Evolutionary conservation across 140 eudicot genomes (phyloP).

Genomic region (Ambrosia hybrid): DNA sequence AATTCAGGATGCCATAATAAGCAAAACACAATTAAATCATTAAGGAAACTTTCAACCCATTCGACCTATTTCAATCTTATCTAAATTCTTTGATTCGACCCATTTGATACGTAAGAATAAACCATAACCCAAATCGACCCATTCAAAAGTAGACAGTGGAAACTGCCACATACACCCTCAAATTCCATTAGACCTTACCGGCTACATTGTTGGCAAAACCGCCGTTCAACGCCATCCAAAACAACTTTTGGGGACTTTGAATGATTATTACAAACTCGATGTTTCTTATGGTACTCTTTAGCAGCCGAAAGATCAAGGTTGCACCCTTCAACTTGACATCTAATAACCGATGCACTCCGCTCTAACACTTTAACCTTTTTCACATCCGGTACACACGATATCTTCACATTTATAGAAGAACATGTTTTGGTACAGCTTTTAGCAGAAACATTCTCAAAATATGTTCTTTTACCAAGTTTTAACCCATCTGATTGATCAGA

Average conservation of each 20-base stretch:
- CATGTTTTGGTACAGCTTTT: too few relatives aligned
- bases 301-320: conserved; percentile 78
- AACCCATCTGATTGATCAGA: conserved; percentile 67
- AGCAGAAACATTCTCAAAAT: too few relatives aligned
- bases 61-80: neutral
- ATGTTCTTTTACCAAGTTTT: conserved; percentile 68
- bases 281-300: conserved; percentile 90
- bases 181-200: conserved; percentile 42
- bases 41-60: neutral
- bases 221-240: conserved; percentile 74
- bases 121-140: neutral
- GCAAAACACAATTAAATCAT: neutral
- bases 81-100: neutral
- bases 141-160: neutral
- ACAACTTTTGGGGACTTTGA: conserved; percentile 70
- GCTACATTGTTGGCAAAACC: conserved; percentile 99
- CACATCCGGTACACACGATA: conserved; percentile 39
- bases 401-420: conserved; percentile 36
- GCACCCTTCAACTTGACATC: conserved; percentile 90
- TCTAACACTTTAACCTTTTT: conserved; percentile 56
- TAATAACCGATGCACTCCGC: conserved; percentile 37
- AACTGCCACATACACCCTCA: neutral
- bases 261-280: conserved; percentile 80
- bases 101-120: neutral
- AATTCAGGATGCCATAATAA: neutral